phyloP scores from a whole-genome alignment of 2,329 filamentous ascomycete genomes.

The Fusarium equiseti region DNA sequence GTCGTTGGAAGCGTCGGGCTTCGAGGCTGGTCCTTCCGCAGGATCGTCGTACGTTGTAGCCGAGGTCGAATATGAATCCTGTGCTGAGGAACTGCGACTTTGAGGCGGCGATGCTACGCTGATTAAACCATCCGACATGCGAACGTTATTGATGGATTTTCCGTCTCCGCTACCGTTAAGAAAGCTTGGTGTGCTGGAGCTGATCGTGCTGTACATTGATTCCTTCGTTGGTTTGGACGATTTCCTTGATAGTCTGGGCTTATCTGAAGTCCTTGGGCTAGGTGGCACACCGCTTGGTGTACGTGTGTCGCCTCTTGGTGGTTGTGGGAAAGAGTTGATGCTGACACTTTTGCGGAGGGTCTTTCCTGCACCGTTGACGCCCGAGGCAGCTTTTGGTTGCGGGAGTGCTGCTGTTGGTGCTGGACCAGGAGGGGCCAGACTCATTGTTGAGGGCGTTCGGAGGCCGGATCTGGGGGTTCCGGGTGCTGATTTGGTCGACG shows the following conservation, averaged over 20 bases:
- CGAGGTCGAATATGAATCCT: constrained; percentile 92
- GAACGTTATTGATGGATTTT: constrained; percentile 75
- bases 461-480: constrained; percentile 68
- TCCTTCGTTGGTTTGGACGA: constrained; percentile 67
- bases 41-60: constrained; percentile 89
- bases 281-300: constrained; percentile 69
- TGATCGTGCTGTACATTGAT: constrained; percentile 63
- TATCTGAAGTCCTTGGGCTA: constrained; percentile 68
- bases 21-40: constrained; percentile 64
- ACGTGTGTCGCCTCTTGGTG: constrained; percentile 75
- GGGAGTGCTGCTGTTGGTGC: constrained; percentile 67
- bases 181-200: constrained; percentile 73
- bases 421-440: constrained; percentile 64
- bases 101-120: constrained; percentile 86
- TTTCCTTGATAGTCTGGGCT: constrained; percentile 61
- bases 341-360: constrained; percentile 88
- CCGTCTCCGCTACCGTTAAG: constrained; percentile 83
- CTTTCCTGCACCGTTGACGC: constrained; percentile 71
- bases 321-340: constrained; percentile 93
- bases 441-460: constrained; percentile 69
- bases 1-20: constrained; percentile 51
- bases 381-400: constrained; percentile 66
- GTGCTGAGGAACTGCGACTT: constrained; percentile 90
- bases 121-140: constrained; percentile 80
- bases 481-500: constrained; percentile 56